phyloP scores from a whole-genome alignment of 1,139 yeast genomes.

The Candida neerlandica region DNA sequence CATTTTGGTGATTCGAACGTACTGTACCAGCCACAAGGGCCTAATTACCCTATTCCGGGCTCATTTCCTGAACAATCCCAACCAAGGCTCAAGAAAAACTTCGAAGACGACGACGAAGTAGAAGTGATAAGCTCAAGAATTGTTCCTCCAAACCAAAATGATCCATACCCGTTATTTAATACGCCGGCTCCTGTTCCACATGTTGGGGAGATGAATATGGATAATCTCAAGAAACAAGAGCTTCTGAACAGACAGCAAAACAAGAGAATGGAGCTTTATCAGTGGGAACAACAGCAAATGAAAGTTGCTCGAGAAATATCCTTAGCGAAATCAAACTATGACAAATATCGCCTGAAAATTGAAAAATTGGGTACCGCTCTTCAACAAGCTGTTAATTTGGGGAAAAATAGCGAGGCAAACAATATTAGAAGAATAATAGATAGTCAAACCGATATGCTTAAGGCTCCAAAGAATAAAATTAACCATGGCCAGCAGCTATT shows the following conservation, averaged over 20 bases:
- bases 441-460: conserved; percentile 1
- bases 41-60: not conserved
- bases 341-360: not conserved
- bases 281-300: conserved; percentile 5
- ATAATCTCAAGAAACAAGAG: conserved; percentile 5
- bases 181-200: conserved; percentile 40
- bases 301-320: conserved; percentile 2
- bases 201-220: conserved; percentile 12
- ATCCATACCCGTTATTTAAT: conserved; percentile 19
- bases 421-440: not conserved
- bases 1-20: no score
- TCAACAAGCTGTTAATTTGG: conserved; percentile 2
- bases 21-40: not conserved
- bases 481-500: conserved; percentile 6
- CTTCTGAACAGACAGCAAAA: conserved; percentile 7
- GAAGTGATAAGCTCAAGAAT: not conserved
- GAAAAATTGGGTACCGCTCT: not conserved
- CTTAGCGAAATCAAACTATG: conserved; percentile 1
- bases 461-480: conserved; percentile 3
- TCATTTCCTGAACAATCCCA: not conserved
- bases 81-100: no score
- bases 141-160: not conserved
- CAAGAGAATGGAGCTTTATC: conserved; percentile 8
- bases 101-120: conserved; percentile 1
- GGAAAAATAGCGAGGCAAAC: conserved; percentile 4